A percentile compares a stretch with the other conserved stretches of the same genome.
Evolutionary conservation across 305 asterid genomes (phyloP).

Genomic region (Fraxinus floribunda): DNA sequence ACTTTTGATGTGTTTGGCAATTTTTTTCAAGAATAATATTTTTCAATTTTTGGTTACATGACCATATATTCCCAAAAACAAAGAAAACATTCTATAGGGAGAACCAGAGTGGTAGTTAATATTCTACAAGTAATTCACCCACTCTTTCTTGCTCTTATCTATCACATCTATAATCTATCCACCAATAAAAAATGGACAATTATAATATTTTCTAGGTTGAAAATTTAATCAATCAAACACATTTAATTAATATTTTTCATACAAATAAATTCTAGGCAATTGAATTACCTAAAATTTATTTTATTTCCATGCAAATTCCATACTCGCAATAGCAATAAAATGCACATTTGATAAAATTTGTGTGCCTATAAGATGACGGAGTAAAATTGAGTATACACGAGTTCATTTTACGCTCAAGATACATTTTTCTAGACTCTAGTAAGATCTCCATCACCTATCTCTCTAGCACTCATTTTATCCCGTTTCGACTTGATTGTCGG

Average conservation of each 20-base stretch:
- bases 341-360: neutral
- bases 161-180: neutral
- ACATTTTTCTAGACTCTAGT: neutral
- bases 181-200: too few species aligned
- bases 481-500: neutral
- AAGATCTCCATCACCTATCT: neutral
- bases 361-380: neutral
- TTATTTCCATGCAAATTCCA: neutral
- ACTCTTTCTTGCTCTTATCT: neutral
- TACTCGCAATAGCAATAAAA: neutral
- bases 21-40: too few species aligned
- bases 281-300: neutral
- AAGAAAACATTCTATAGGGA: neutral
- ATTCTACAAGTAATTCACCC: neutral
- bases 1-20: too few species aligned
- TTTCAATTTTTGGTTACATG: too few species aligned
- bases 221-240: too few species aligned
- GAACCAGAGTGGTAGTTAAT: neutral
- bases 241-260: too few species aligned
- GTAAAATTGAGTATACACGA: neutral
- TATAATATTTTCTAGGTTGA: too few species aligned
- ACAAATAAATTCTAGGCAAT: too few species aligned
- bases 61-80: too few species aligned
- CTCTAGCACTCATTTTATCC: neutral
- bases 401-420: neutral